phyloP scores from a whole-genome alignment of 208 protist species.

The Trypanosomatidae sp. region DNA sequence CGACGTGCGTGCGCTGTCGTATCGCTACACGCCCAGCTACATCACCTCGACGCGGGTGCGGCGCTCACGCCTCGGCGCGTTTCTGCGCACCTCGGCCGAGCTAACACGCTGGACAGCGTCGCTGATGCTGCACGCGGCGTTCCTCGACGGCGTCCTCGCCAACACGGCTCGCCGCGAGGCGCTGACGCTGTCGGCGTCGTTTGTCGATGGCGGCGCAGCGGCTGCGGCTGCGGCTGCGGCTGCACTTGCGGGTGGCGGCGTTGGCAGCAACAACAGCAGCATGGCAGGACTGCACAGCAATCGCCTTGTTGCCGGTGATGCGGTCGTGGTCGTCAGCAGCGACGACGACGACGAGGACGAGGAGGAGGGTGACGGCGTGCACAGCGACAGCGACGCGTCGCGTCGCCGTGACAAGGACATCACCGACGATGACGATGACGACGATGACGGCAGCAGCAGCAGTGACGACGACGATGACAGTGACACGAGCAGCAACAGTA shows the following conservation, averaged over 20 bases:
- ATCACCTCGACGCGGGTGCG: constrained; percentile 12
- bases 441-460: background rate
- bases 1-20: constrained; percentile 13
- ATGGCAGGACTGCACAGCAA: too few species aligned
- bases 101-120: constrained; percentile 29
- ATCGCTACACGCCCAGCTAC: constrained; percentile 13
- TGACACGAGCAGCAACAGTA: background rate
- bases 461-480: background rate
- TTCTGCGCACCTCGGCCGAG: constrained; percentile 20
- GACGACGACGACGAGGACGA: too few species aligned
- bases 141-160: constrained; percentile 13
- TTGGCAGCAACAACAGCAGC: too few species aligned
- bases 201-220: too few species aligned
- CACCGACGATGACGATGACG: constrained; percentile 4
- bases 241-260: too few species aligned
- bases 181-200: background rate
- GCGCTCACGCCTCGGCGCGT: constrained; percentile 15
- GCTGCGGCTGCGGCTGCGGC: too few species aligned
- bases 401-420: too few species aligned
- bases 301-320: too few species aligned
- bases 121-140: constrained; percentile 31
- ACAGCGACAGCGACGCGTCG: too few species aligned
- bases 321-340: too few species aligned
- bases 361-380: too few species aligned
- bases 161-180: constrained; percentile 1